Base-by-base conservation (phyloP, 495 filamentous ascomycete species). In the Penicillium malachiteum region DNA sequence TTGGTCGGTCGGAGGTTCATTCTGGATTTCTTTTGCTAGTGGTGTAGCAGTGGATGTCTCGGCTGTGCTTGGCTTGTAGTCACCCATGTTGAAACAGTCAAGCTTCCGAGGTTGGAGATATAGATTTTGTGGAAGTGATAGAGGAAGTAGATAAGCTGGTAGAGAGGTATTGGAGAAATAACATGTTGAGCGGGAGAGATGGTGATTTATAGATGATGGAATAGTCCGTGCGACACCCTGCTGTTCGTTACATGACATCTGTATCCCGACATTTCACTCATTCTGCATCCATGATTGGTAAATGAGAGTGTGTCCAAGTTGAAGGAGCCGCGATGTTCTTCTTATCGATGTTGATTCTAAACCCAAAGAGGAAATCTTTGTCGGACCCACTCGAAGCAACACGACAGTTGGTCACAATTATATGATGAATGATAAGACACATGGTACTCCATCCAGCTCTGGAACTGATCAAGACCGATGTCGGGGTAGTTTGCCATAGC, bases 341-440 rank as follows among this genome's bases (percentile, higher is more conserved):
- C 49, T 60, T 63, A 52, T 54, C 48, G 18, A 21, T 11, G 32
- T 43, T 37, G 30, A 49, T 33, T 14, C 65, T 63, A 68, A 30
- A 18, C 65, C 57, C 46, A 26, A 68, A 66, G 52, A 49, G 65
- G 65, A 63, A 66, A 58, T 59, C 45, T 66, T 68, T 66, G 65
- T 68, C 65, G 65, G 65, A 63, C 63, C 65, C 65, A 66, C 59
- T 13, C 31, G 8, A 33, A 31, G 16, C 16, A 44, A 44, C 39
- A 17, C 9, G 21, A 6, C 32, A 33, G 46, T 49, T 49, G 46
- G 31, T 48, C 44, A 43, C 7, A 11, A 14, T 13, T 18, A 17
- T 12, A 16, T 43, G 40, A 9, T 8, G 40, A 8, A 12, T 31
- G 50, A 52, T 52, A 52, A 52, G 50, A 43, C 38, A 35, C 9